Base-by-base conservation (phyloP, 2,329 filamentous ascomycete genomes). In the Metarhizium robertsii region DNA sequence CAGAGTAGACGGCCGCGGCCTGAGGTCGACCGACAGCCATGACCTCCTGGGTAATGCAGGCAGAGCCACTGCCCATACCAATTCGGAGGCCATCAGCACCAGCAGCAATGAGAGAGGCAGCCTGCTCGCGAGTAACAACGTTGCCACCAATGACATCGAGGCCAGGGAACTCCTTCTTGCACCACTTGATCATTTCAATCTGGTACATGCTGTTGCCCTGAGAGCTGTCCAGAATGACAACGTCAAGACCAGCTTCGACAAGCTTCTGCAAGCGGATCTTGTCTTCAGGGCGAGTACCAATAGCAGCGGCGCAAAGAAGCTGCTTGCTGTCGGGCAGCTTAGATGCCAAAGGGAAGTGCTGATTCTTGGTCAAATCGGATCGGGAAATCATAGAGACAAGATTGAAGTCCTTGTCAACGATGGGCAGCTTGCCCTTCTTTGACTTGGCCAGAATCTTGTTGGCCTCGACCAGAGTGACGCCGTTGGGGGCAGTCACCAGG, bases 201-300 rank as follows among this genome's bases (percentile, higher is more conserved):
- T 97, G 92, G 81, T 92, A 99, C 79, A 97, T 91, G 75, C 88
- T 94, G 83, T 97, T 97, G 63, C 94, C 94, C 77, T 99, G 94
- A 68, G 89, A 95, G 75, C 88, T 94, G 79, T 99, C 94, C 53
- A 99, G 83, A 65, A 99, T 80, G 62, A 96, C 92, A 70, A 99
- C 88, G 67, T 99, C 94, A 53, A 99, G 83, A 60, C 94, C 94
- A 64, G 94, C 94, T 56, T 96, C 92, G 45, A 95, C 92, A 50
- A 99, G 85, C 73, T 90, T 87, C 73, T 87, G 78, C 47, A 99
- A 81, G 63, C 94, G 86, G 57, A 78, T 73, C 79, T 95, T 96
- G 74, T 99, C 94, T 72, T 95, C 90, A 51, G 91, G 90, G 36
- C 94, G 86, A 48, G 94, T 99, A 62, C 95, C 95, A 68, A 99